Evolutionary conservation across 176 grass and related monocot genomes (phyloP), one percentile per base, ranked within the genome.

Genomic region (Calamus simplicifolius): DNA sequence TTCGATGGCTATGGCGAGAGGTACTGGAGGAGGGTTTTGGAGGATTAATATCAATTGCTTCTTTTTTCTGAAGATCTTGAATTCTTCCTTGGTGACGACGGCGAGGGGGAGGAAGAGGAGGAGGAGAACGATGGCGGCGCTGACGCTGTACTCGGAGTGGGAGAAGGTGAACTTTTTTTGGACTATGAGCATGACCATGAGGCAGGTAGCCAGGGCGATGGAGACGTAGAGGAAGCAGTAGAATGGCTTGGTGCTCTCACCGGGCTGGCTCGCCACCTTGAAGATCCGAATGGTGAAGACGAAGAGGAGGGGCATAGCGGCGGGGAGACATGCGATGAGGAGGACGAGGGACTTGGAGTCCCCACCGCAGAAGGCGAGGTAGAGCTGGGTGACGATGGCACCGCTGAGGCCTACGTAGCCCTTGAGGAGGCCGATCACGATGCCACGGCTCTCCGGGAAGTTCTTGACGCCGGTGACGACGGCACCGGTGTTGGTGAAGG

Each of bases 291-390:
- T 85, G 5, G 52, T 68, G 48, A 18, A 35, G 17, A 76, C 61
- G 67, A 85, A 80, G 0, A 14, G 55, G n/a, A 76, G 18, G 52
- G 82, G 76, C 51, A 80, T 21, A 52, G 76, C 76, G 23, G 77
- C 72, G 0, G 72, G 82, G 4, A 85, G 68, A 71, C 77, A 85
- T 0, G 71, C 82, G 17, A 80, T 69, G 25, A 85, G 82, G 0
- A 80, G 72, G 62, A 85, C 69, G 17, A 85, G 76, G 12, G 68
- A 69, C 18, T 30, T 63, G 18, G 76, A 68, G 62, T 76, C 76
- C 15, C 19, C 64, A 12, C 76, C 49, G 49, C 53, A 66, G 63
- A 66, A 27, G 63, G 63, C 63, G 17, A n/a, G 26, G 63, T 66
- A 66, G 16, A 66, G 50, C 50, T 66, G 49, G 16, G 63, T 66